phyloP scores from a whole-genome alignment of 371 early-diverging fungal genomes.

The Mucor sp. region DNA sequence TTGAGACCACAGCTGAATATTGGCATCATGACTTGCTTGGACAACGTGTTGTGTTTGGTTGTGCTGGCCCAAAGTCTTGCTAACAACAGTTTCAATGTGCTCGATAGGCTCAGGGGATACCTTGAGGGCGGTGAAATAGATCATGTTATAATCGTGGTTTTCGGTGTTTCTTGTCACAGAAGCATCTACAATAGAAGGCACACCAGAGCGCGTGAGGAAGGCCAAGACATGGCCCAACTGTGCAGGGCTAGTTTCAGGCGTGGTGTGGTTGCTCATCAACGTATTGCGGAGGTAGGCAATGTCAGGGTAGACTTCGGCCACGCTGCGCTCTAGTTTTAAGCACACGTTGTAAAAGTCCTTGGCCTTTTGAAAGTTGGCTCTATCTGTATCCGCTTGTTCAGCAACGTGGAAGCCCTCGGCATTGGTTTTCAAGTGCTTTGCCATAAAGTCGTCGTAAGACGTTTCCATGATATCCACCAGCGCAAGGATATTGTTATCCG shows the following conservation, averaged over 20 bases:
- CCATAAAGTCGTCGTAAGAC: slow-evolving; percentile 17
- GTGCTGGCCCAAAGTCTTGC: neutral
- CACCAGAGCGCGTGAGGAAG: neutral
- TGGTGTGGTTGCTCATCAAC: neutral
- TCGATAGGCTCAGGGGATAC: neutral
- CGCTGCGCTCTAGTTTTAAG: slow-evolving; percentile 36
- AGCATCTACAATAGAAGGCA: neutral
- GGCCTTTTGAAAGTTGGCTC: slow-evolving; percentile 43
- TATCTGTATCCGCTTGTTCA: slow-evolving; percentile 22
- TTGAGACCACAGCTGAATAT: neutral
- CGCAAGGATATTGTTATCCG: neutral
- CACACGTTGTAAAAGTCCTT: slow-evolving; percentile 53
- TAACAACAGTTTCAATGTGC: neutral
- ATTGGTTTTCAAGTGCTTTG: slow-evolving; percentile 3
- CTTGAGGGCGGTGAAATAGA: neutral
- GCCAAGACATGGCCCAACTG: neutral
- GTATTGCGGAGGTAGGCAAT: slow-evolving; percentile 6
- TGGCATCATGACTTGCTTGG: neutral
- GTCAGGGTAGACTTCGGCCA: slow-evolving; percentile 37
- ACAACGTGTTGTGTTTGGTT: neutral
- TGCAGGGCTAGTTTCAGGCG: neutral
- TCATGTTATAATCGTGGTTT: neutral
- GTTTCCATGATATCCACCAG: slow-evolving; percentile 13
- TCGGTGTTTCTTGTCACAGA: neutral
- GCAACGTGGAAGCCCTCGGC: slow-evolving; percentile 9